phyloP scores from a whole-genome alignment of 768 basidiomycete species.

The Rhizopogon vesiculosus region DNA sequence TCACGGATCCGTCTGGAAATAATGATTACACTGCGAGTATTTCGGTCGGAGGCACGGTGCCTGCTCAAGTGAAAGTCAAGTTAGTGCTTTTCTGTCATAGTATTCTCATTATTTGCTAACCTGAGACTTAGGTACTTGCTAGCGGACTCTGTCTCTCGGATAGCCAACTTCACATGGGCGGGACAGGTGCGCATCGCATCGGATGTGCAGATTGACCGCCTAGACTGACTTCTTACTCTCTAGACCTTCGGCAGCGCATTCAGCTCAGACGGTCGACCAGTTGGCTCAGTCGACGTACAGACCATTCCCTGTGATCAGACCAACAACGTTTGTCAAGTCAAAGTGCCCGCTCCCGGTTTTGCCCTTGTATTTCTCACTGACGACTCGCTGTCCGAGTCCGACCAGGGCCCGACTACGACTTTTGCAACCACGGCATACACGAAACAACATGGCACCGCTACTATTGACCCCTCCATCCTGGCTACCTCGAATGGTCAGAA shows the following conservation, averaged over 20 bases:
- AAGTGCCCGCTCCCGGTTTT: slow-evolving; percentile 66
- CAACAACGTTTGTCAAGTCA: slow-evolving; percentile 51
- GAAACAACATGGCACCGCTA: slow-evolving; percentile 48
- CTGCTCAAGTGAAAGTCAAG: slow-evolving; percentile 49
- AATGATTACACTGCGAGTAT: slow-evolving; percentile 51
- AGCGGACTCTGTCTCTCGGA: slow-evolving; percentile 53
- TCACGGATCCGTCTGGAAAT: slow-evolving; percentile 53
- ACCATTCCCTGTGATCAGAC: slow-evolving; percentile 56
- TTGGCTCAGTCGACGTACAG: slow-evolving; percentile 48
- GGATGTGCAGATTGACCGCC: background rate
- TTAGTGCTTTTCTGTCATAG: slow-evolving; percentile 22
- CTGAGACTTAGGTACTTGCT: slow-evolving; percentile 42
- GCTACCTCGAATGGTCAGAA: slow-evolving; percentile 60
- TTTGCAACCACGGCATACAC: slow-evolving; percentile 59
- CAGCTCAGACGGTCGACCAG: slow-evolving; percentile 63
- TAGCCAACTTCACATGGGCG: slow-evolving; percentile 72
- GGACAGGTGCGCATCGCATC: slow-evolving; percentile 48
- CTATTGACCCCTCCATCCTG: slow-evolving; percentile 50
- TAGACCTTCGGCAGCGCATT: slow-evolving; percentile 61
- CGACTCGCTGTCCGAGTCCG: slow-evolving; percentile 31
- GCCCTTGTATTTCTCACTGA: slow-evolving; percentile 69
- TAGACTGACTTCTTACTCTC: background rate
- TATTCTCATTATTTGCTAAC: background rate
- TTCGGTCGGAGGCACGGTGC: slow-evolving; percentile 40
- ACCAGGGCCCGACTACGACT: slow-evolving; percentile 33